phyloP scores from a whole-genome alignment of 2,329 filamentous ascomycete species.

The Pseudopyricularia javanii region DNA sequence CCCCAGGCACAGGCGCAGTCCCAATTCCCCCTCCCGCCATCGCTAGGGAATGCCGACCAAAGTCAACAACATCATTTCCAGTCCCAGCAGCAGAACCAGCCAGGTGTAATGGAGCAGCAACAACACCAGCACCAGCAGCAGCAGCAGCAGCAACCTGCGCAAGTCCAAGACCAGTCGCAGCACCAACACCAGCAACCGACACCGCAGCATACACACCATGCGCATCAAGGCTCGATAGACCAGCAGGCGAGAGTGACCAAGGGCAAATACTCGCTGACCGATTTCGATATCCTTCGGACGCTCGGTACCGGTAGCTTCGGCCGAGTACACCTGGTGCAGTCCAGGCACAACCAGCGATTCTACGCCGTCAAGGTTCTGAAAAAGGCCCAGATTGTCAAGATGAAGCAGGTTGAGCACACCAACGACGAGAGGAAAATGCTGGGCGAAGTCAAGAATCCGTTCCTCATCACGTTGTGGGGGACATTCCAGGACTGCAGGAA shows the following conservation, averaged over 20 bases:
- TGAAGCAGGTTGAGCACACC: constrained; percentile 99
- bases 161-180: constrained; percentile 13
- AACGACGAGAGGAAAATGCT: constrained; percentile 97
- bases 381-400: constrained; percentile 96
- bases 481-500: constrained; percentile 95
- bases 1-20: constrained; percentile 11
- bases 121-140: constrained; percentile 9
- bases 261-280: constrained; percentile 88
- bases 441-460: constrained; percentile 92
- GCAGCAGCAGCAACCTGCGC: constrained; percentile 4
- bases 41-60: constrained; percentile 15
- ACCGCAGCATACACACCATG: constrained; percentile 8
- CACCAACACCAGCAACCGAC: constrained; percentile 5
- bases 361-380: constrained; percentile 98
- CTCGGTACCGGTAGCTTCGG: constrained; percentile 96
- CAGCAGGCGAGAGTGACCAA: constrained; percentile 60
- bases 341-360: constrained; percentile 94
- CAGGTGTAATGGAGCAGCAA: constrained; percentile 9
- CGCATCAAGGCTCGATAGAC: constrained; percentile 16
- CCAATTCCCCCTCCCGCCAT: constrained; percentile 9
- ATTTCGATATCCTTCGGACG: constrained; percentile 84
- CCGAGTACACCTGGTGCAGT: constrained; percentile 90
- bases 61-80: constrained; percentile 15
- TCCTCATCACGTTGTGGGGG: constrained; percentile 95
- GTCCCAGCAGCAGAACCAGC: constrained; percentile 9